Conservation (phyloP, 2,329 filamentous ascomycete genomes). For the Cercospora citrullina region DNA sequence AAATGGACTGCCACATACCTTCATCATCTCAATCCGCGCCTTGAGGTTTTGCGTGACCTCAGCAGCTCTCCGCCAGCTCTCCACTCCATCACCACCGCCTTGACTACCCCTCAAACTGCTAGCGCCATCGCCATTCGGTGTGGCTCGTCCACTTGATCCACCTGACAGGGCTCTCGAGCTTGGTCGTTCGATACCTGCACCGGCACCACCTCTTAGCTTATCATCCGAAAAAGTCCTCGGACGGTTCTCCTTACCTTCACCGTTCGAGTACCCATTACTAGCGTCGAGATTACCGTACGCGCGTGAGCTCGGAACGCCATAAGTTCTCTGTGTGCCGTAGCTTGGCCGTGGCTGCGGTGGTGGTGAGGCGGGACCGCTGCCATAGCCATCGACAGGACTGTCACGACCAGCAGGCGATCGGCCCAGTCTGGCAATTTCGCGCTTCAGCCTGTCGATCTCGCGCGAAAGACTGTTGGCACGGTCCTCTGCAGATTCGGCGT, state of each 20-base stretch:
- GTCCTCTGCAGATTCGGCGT: slow-evolving; percentile 84
- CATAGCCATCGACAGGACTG: slow-evolving; percentile 29
- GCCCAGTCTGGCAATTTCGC: slow-evolving; percentile 64
- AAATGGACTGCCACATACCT: slow-evolving; percentile 50
- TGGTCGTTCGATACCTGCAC: slow-evolving; percentile 17
- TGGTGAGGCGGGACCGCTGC: slow-evolving; percentile 22
- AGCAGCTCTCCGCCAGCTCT: slow-evolving; percentile 95
- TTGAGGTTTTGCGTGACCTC: slow-evolving; percentile 98
- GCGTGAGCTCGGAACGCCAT: slow-evolving; percentile 26
- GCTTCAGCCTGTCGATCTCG: slow-evolving; percentile 91
- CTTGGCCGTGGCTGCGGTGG: slow-evolving; percentile 16
- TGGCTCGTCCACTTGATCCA: slow-evolving; percentile 44
- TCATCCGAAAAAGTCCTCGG: slow-evolving; percentile 13
- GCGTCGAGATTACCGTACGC: slow-evolving; percentile 17
- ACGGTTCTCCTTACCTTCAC: slow-evolving; percentile 52
- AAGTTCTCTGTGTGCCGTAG: slow-evolving; percentile 29
- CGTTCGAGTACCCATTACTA: slow-evolving; percentile 13
- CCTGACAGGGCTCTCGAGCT: slow-evolving; percentile 28
- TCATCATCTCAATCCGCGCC: slow-evolving; percentile 98
- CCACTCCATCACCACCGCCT: slow-evolving; percentile 58
- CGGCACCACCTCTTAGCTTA: slow-evolving; percentile 29
- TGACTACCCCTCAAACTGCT: slow-evolving; percentile 15
- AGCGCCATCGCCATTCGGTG: slow-evolving; percentile 42
- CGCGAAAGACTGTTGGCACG: slow-evolving; percentile 79
- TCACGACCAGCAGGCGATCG: slow-evolving; percentile 50